phyloP scores from a whole-genome alignment of 1,284 basidiomycete species.

The Mrakiaceae sp. region DNA sequence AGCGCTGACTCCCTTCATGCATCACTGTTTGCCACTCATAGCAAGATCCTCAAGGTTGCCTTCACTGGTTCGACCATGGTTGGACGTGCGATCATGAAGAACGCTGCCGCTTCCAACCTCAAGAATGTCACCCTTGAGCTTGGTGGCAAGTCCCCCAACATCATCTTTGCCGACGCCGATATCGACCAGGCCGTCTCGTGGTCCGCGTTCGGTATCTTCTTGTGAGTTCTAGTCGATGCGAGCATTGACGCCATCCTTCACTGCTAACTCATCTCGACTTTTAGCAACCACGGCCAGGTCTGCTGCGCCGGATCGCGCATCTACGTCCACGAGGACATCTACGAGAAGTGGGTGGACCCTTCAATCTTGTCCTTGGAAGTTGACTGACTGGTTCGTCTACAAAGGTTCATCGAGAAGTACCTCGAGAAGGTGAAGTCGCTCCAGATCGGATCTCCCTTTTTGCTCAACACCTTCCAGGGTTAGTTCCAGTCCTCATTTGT shows the following conservation, averaged over 20 bases:
- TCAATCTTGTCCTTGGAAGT: slow-evolving; percentile 16
- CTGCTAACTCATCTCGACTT: not conserved
- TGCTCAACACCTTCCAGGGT: slow-evolving; percentile 49
- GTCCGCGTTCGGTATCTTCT: slow-evolving; percentile 62
- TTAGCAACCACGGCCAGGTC: slow-evolving; percentile 62
- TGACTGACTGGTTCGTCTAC: not conserved
- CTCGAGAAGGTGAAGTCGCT: slow-evolving; percentile 45
- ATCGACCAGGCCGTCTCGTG: slow-evolving; percentile 70
- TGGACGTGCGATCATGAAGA: slow-evolving; percentile 44
- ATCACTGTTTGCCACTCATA: slow-evolving; percentile 46
- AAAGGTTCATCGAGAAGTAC: slow-evolving; percentile 37
- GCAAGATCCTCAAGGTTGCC: slow-evolving; percentile 45
- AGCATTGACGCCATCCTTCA: not conserved
- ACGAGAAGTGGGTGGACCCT: slow-evolving; percentile 57
- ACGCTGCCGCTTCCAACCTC: slow-evolving; percentile 43
- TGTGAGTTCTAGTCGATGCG: slow-evolving; percentile 35
- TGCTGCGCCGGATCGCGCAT: slow-evolving; percentile 79
- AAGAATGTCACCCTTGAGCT: slow-evolving; percentile 81
- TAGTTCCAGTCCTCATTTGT: not conserved
- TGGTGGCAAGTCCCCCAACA: slow-evolving; percentile 80
- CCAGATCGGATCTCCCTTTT: slow-evolving; percentile 73
- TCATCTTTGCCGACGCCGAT: slow-evolving; percentile 43
- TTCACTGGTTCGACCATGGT: slow-evolving; percentile 46
- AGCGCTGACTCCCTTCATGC: not conserved
- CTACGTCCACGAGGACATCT: slow-evolving; percentile 71